Evolutionary conservation across 768 basidiomycete genomes (phyloP).

Genomic region (Hirschioporus abietinus): DNA sequence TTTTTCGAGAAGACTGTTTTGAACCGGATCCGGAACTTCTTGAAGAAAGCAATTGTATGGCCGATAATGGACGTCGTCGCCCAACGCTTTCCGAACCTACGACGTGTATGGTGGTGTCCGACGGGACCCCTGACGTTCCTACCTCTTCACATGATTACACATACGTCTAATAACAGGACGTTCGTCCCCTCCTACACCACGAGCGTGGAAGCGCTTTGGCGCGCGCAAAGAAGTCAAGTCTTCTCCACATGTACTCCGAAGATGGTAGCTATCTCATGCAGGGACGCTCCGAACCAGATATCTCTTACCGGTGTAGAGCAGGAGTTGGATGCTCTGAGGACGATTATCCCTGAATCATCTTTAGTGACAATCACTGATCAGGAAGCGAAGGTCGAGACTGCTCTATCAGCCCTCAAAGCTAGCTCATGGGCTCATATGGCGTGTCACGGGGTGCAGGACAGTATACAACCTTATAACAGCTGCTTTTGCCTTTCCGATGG

Average conservation of each 20-base stretch:
- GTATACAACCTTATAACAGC: conserved; percentile 10
- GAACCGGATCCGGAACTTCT: background rate
- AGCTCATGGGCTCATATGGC: conserved; percentile 12
- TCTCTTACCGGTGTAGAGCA: background rate
- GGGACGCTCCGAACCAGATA: background rate
- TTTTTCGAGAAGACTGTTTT: background rate
- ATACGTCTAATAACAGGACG: background rate
- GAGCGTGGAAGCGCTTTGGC: background rate
- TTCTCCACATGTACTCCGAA: background rate
- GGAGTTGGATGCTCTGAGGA: background rate
- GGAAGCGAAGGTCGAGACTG: background rate
- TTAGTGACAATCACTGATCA: background rate
- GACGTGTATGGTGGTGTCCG: conserved; percentile 2
- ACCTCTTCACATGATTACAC: conserved; percentile 3
- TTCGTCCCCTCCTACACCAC: background rate
- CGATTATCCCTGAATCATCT: background rate
- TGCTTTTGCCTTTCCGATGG: conserved; percentile 12
- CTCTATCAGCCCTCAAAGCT: background rate
- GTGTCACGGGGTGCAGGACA: conserved; percentile 15
- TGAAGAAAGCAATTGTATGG: too few relatives aligned
- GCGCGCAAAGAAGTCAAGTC: background rate
- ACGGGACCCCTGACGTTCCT: conserved; percentile 1
- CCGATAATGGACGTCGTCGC: too few relatives aligned
- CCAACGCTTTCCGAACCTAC: background rate
- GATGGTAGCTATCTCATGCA: background rate